Evolutionary conservation across 257 asterid species (phyloP).

Genomic region (Linaria vulgaris): DNA sequence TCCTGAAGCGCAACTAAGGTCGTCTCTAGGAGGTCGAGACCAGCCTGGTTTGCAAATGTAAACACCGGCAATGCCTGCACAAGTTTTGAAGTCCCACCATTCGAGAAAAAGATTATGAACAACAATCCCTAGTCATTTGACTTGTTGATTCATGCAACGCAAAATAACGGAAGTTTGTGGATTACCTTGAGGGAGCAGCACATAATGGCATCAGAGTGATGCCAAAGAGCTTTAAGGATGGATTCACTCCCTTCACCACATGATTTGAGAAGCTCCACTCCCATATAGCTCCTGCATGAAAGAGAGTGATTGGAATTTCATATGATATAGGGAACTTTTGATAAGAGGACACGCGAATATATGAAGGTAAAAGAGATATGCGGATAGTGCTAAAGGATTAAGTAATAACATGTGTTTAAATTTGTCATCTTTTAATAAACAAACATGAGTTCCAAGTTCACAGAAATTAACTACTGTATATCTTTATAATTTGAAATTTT

Average conservation of each 20-base stretch:
- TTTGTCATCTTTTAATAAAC: no score
- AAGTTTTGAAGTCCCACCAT: neutral
- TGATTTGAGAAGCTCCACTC: slow-evolving; percentile 66
- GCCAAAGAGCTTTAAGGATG: slow-evolving; percentile 73
- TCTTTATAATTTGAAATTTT: no score
- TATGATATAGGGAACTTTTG: no score
- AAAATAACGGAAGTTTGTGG: neutral
- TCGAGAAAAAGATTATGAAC: slow-evolving; percentile 13
- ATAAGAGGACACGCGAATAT: no score
- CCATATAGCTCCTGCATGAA: slow-evolving; percentile 58
- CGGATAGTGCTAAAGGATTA: no score
- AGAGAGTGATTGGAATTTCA: neutral
- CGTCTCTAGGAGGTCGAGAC: slow-evolving; percentile 93
- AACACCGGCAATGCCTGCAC: slow-evolving; percentile 74
- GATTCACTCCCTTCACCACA: slow-evolving; percentile 63
- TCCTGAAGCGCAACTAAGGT: slow-evolving; percentile 85
- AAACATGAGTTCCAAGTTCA: no score
- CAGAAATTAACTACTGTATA: no score
- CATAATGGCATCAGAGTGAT: slow-evolving; percentile 75
- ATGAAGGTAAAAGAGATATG: no score
- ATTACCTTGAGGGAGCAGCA: slow-evolving; percentile 83
- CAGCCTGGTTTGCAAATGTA: slow-evolving; percentile 93
- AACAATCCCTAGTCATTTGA: no score
- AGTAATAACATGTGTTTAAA: no score
- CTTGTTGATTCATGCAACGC: neutral